phyloP scores from a whole-genome alignment of 768 basidiomycete genomes.

The Kwoniella dendrophila region DNA sequence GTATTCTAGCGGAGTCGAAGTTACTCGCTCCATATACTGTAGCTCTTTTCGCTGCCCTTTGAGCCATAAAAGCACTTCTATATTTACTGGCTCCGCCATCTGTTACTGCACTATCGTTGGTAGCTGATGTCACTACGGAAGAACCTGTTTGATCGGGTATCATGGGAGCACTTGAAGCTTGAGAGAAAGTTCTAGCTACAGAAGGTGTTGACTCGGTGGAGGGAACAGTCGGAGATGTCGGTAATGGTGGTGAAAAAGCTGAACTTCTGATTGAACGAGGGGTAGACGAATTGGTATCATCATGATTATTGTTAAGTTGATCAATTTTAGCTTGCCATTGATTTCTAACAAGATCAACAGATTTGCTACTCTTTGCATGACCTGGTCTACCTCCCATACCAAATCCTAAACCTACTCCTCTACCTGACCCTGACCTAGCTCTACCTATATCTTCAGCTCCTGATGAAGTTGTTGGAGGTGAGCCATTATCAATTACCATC shows the following conservation, averaged over 20 bases:
- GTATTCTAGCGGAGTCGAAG: slow-evolving; percentile 12
- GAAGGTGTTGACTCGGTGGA: slow-evolving; percentile 11
- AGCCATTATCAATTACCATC: slow-evolving; percentile 30
- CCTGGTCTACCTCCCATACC: slow-evolving; percentile 22
- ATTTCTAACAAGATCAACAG: slow-evolving; percentile 43
- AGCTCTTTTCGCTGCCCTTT: slow-evolving; percentile 24
- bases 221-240: slow-evolving; percentile 11
- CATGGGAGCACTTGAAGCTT: slow-evolving; percentile 15
- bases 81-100: slow-evolving; percentile 18
- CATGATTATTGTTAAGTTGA: slow-evolving; percentile 1
- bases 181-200: slow-evolving; percentile 3
- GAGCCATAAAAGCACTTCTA: slow-evolving; percentile 28
- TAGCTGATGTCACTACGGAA: slow-evolving; percentile 15
- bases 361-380: slow-evolving; percentile 24
- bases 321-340: slow-evolving; percentile 48
- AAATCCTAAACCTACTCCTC: slow-evolving; percentile 29
- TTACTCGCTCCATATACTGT: slow-evolving; percentile 20
- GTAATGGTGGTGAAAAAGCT: slow-evolving; percentile 25
- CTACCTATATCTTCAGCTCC: slow-evolving; percentile 5
- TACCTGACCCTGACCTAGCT: slow-evolving; percentile 17
- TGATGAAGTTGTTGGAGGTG: slow-evolving; percentile 3
- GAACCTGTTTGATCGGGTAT: slow-evolving; percentile 30
- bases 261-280: slow-evolving; percentile 18
- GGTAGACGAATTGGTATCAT: slow-evolving; percentile 14
- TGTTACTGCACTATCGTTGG: slow-evolving; percentile 10